phyloP scores from a whole-genome alignment of 1,139 yeast species.

The Yamadazyma triangularis region DNA sequence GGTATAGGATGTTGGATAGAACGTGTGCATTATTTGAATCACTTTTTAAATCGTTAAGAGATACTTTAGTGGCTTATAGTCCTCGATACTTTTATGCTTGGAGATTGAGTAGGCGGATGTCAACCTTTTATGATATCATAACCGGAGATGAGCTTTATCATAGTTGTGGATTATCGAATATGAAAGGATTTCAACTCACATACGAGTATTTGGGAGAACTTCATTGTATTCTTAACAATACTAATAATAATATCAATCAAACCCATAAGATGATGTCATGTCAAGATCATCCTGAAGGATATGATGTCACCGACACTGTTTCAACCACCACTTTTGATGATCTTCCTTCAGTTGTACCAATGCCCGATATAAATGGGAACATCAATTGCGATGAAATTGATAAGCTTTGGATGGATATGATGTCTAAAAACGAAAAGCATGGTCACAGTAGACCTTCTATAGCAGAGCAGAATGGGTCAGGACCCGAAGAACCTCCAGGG shows the following conservation, averaged over 20 bases:
- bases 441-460: background rate
- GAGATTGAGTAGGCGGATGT: constrained; percentile 31
- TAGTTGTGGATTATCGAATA: background rate
- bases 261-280: too few species aligned
- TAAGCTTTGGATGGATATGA: constrained; percentile 6
- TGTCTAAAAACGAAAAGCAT: constrained; percentile 4
- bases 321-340: too few species aligned
- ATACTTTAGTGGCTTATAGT: constrained; percentile 25
- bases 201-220: constrained; percentile 1
- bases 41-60: constrained; percentile 17
- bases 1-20: constrained; percentile 1
- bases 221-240: constrained; percentile 1
- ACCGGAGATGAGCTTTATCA: constrained; percentile 20
- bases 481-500: too few species aligned
- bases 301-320: too few species aligned
- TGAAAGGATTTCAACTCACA: constrained; percentile 2
- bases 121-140: constrained; percentile 19
- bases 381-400: constrained; percentile 4
- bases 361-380: too few species aligned
- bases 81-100: constrained; percentile 40
- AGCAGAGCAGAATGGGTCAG: background rate
- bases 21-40: constrained; percentile 11
- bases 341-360: too few species aligned
- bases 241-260: constrained; percentile 2
- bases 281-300: too few species aligned